Base-by-base conservation (phyloP, 306 rosid genomes). In the Trifolium dubium region DNA sequence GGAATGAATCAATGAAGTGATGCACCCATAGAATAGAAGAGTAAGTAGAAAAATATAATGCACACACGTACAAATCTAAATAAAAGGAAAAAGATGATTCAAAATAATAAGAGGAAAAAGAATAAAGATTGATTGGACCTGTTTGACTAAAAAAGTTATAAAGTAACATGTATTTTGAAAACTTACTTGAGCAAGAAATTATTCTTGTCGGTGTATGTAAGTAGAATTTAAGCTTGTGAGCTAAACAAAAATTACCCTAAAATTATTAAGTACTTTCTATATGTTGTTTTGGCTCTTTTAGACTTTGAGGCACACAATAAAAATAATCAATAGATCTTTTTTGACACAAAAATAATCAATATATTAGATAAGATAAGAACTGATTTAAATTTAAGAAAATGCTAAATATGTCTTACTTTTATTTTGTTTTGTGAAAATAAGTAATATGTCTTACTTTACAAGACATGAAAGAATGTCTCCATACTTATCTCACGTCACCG, bases 91-190 rank as follows among this genome's bases (percentile, higher is more conserved):
- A 41, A n/a, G 5, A 23, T 23, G 23, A 23, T 23, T 23, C 23
- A 23, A 23, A 23, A 23, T 23, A 31, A 37, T 12, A 3, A 47
- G 59, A 15, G 64, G 30, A 15, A 8, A 40, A 41, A n/a, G 5
- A 40, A 53, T 53, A 18, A 34, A 51, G 17, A 17, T 71, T 40
- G 75, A 55, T 71, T 55, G 8, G 37, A 71, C 40, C 19, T 39
- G 66, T 71, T 70, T 35, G 44, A n/a, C 75, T 37, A 19, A 54
- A 71, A 37, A 23, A 17, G 30, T n/a, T 31, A 35, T 49, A 15
- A 32, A 30, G 69, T 50, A 6, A 9, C 10, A 9, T 46, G 51
- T 18, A 11, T 10, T 15, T 64, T 64, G 29, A 35, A 63, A 63
- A 39, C 4, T 64, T 40, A 19, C 29, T 41, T 44, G 71, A 12